Percentiles rank a stretch among this genome's conserved stretches.
Evolutionary conservation across 441 rosid genomes (phyloP).

Genomic region (Breynia disticha): DNA sequence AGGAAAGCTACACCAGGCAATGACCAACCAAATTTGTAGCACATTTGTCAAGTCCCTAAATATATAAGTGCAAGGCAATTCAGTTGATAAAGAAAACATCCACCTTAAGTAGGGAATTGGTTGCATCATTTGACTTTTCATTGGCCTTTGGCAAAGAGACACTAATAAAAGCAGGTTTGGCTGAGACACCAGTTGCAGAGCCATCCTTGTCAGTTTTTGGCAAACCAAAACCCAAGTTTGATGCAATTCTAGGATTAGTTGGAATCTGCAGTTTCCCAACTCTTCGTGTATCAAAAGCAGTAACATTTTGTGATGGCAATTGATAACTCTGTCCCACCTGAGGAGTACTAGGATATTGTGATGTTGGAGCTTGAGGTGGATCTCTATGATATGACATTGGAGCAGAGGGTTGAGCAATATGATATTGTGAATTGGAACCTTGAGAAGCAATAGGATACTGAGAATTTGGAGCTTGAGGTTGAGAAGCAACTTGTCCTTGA

Average conservation of each 20-base stretch:
- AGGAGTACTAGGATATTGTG: constrained; percentile 49
- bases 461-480: constrained; percentile 54
- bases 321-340: constrained; percentile 56
- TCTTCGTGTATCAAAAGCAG: constrained; percentile 50
- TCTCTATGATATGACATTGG: too few species aligned
- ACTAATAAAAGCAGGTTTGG: constrained; percentile 79
- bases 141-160: constrained; percentile 61
- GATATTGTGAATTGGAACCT: too few species aligned
- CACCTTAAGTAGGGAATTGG: constrained; percentile 69
- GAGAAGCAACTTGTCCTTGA: constrained; percentile 64
- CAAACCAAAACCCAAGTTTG: constrained; percentile 67
- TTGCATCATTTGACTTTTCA: constrained; percentile 43
- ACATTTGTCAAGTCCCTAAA: background rate
- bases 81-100: constrained; percentile 14
- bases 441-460: constrained; percentile 12
- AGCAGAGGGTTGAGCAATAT: too few species aligned
- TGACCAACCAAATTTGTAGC: too few species aligned
- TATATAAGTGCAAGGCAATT: background rate
- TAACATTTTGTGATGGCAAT: constrained; percentile 40
- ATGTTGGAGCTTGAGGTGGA: constrained; percentile 53
- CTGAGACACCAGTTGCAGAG: constrained; percentile 26
- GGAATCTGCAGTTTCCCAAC: constrained; percentile 84
- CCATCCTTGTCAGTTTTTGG: constrained; percentile 62
- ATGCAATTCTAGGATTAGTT: constrained; percentile 93
- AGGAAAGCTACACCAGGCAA: too few species aligned